Evolutionary conservation across 441 rosid genomes (phyloP).

Genomic region (Syzygium malaccense): DNA sequence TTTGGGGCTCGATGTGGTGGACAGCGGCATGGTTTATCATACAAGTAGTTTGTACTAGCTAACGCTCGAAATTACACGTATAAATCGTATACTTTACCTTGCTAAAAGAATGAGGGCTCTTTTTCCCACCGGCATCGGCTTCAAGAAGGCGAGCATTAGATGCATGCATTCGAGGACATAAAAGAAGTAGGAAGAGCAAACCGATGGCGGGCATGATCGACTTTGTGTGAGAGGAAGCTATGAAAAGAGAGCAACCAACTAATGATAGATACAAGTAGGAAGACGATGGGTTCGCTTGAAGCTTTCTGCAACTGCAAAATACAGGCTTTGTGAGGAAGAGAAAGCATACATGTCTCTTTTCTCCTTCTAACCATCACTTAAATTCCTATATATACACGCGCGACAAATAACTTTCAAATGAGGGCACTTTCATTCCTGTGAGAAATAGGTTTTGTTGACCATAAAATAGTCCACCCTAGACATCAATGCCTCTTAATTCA

Average conservation of each 20-base stretch:
- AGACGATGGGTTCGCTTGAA: not conserved
- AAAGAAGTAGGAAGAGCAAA: conserved; percentile 17
- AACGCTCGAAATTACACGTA: not conserved
- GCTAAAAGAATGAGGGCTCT: not conserved
- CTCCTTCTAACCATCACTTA: not conserved
- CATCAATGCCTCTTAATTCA: not conserved
- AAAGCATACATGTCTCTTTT: not conserved
- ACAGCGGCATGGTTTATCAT: not conserved
- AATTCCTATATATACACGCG: not conserved
- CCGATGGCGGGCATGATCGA: conserved; percentile 8
- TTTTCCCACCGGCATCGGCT: not conserved
- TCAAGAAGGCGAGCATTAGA: conserved; percentile 32
- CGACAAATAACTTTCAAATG: not conserved
- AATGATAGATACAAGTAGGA: not conserved
- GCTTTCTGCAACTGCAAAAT: not conserved
- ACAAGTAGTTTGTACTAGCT: not conserved
- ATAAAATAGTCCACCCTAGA: not conserved
- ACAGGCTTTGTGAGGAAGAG: not conserved
- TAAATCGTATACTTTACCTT: not conserved
- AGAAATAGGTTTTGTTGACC: not conserved
- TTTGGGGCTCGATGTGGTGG: not conserved
- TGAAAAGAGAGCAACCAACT: not conserved
- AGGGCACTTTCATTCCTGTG: not conserved
- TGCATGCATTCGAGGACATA: conserved; percentile 24
- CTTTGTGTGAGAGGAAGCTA: not conserved